Evolutionary conservation across 1,284 basidiomycete genomes (phyloP).

Genomic region (Irpex lacteus): DNA sequence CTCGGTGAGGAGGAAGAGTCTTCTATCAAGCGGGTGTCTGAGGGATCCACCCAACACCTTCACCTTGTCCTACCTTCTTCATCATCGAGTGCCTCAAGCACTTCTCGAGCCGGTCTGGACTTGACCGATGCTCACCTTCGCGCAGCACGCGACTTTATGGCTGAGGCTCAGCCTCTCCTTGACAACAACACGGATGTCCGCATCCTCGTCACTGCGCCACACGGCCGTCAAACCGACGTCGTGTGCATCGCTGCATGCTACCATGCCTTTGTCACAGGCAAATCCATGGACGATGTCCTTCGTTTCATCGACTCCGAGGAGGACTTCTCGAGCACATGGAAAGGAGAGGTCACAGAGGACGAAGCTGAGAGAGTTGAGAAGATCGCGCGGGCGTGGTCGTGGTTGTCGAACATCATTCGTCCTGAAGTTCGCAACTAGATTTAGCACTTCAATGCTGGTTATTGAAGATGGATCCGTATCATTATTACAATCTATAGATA

Average conservation of each 20-base stretch:
- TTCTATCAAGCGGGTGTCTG: conserved; percentile 9
- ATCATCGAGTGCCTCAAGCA: conserved; percentile 4
- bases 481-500: not conserved
- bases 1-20: conserved; percentile 8
- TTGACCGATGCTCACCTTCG: conserved; percentile 27
- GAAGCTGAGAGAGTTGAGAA: conserved; percentile 25
- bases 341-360: conserved; percentile 29
- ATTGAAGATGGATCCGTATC: not conserved
- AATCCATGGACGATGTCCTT: conserved; percentile 22
- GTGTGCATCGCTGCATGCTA: conserved; percentile 27
- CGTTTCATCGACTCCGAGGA: conserved; percentile 26
- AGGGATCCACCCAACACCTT: conserved; percentile 15
- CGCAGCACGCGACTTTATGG: conserved; percentile 28
- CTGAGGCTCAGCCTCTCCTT: conserved; percentile 21
- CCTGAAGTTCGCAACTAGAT: not conserved
- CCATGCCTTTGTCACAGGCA: conserved; percentile 23
- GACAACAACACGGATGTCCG: conserved; percentile 12
- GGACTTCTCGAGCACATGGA: conserved; percentile 26
- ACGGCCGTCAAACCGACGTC: conserved; percentile 26
- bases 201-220: conserved; percentile 25
- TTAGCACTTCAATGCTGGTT: not conserved
- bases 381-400: conserved; percentile 26
- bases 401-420: conserved; percentile 15
- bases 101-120: conserved; percentile 21
- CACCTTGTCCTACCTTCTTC: conserved; percentile 22